A percentile compares a stretch with the other conserved stretches of the same genome.
phyloP scores from a whole-genome alignment of 192 early-diverging fungal genomes.

The Rhizoclosmatium sp. region DNA sequence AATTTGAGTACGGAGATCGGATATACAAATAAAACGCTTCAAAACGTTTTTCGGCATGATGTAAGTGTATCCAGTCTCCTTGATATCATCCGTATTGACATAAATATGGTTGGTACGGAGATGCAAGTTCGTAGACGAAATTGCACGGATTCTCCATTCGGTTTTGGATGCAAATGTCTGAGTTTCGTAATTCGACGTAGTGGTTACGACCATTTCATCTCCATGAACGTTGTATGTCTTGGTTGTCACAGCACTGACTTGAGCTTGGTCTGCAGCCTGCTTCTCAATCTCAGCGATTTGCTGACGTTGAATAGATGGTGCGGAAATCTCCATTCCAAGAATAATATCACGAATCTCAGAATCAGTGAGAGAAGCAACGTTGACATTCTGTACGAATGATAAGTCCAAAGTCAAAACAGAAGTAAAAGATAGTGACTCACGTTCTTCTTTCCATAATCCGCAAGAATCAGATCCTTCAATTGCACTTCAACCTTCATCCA shows the following conservation, averaged over 20 bases:
- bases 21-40: slow-evolving; percentile 94
- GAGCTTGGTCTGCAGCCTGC: slow-evolving; percentile 90
- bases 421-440: slow-evolving; percentile 7
- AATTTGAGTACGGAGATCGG: slow-evolving; percentile 95
- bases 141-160: slow-evolving; percentile 98
- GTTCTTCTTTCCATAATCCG: slow-evolving; percentile 99
- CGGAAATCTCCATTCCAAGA: slow-evolving; percentile 98
- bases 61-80: slow-evolving; percentile 93
- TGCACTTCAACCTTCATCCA: slow-evolving; percentile 96
- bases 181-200: slow-evolving; percentile 95
- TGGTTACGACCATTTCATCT: slow-evolving; percentile 98
- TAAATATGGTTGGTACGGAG: slow-evolving; percentile 96
- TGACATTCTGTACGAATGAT: slow-evolving; percentile 70
- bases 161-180: slow-evolving; percentile 99
- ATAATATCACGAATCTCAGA: slow-evolving; percentile 99
- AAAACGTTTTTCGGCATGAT: slow-evolving; percentile 98
- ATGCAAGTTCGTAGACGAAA: slow-evolving; percentile 94
- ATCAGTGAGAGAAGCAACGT: slow-evolving; percentile 93
- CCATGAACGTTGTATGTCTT: slow-evolving; percentile 97
- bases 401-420: slow-evolving; percentile 7
- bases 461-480: slow-evolving; percentile 96
- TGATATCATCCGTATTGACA: slow-evolving; percentile 94
- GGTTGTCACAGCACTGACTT: slow-evolving; percentile 94
- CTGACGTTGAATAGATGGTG: slow-evolving; percentile 94
- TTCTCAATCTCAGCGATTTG: slow-evolving; percentile 99